Evolutionary conservation across 2,329 filamentous ascomycete genomes (phyloP), one percentile per base, ranked within the genome.

Genomic region (Fusarium concolor): DNA sequence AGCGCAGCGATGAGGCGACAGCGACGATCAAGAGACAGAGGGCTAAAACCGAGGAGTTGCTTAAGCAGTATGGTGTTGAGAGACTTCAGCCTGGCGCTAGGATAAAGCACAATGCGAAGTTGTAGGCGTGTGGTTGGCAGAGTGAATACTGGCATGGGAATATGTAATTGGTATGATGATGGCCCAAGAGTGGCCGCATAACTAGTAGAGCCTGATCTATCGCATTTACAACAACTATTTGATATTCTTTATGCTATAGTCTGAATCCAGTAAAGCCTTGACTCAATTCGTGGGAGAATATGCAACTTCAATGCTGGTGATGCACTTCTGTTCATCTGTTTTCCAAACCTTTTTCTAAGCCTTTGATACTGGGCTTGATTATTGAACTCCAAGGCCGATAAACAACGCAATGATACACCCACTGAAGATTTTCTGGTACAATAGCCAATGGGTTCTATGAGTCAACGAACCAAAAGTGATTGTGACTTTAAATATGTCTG

Each of bases 1-100:
- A 86, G 79, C 86, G 87, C 68, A 90, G 88, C 57, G 77, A 81
- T 68, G 87, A 85, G 70, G 85, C 89, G 45, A 83, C 89, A 42
- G 82, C 84, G 63, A 86, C 86, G 76, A 89, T 94, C 58, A 80
- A 85, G 71, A 83, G 80, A 76, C 92, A 95, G 82, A 85, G 83
- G 77, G 80, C 84, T 74, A 89, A 86, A 82, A 86, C 90, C 17
- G 86, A 87, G 73, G 83, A 89, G 81, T 74, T 95, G 78, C 83
- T 93, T 76, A 86, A 82, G 77, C 78, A 88, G 78, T 88, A 90
- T 75, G 80, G 79, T 14, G 75, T 83, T 12, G 72, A 78, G 75
- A 79, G 75, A 58, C 76, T 76, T 42, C 79, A 89, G 77, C 83
- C 86, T 17, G 87, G 87, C 28, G 76, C 83, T 26, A 83, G 80